Evolutionary conservation across 1,139 yeast genomes (phyloP), one percentile per base, ranked within the genome.

Genomic region (Yamadazyma jaroonii): DNA sequence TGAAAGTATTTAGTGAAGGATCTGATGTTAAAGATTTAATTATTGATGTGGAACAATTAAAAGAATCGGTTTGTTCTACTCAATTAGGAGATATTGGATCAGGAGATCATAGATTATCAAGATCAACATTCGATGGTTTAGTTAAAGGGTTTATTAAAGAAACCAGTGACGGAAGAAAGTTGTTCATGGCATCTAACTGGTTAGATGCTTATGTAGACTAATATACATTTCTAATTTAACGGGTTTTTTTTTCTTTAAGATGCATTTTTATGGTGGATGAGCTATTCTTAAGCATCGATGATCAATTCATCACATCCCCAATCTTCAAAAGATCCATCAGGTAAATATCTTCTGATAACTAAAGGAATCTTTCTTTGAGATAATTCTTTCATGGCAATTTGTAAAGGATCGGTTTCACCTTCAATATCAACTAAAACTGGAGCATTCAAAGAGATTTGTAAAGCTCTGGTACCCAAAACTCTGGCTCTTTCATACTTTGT

Each of bases 371-470:
- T 92, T 64, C 88, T 84, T 61, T 92, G 97, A 1, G 95, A 79
- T 49, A 92, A 75, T 62, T 92, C 99, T 64, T 94, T 92, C 89
- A 89, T 85, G 43, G 99, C 97, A 44, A 92, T 92, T 62, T 90
- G 96, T 56, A 92, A 72, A n/a, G 99, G 98, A 62, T 92, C 99
- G 6, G 98, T 92, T 62, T 94, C 99, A 55, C 98, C 98, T 66
- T 92, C 99, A 44, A 92, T 79, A 54, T 94, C 98, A 32, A 94
- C 98, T 58, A 92, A 77, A 4, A 92, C 98, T 2, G 98, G 98
- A 1, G 99, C 98, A 59, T 92, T 92, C 84, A 92, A 86, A 25
- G 96, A 86, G 51, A 92, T 92, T 64, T 92, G 98, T 48, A 92
- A 70, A 1, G 98, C 97, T 53, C 98, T 78, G 9, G 98, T 92